Evolutionary conservation across 176 grass and related monocot species (phyloP).

Genomic region (Oryza meyeriana): DNA sequence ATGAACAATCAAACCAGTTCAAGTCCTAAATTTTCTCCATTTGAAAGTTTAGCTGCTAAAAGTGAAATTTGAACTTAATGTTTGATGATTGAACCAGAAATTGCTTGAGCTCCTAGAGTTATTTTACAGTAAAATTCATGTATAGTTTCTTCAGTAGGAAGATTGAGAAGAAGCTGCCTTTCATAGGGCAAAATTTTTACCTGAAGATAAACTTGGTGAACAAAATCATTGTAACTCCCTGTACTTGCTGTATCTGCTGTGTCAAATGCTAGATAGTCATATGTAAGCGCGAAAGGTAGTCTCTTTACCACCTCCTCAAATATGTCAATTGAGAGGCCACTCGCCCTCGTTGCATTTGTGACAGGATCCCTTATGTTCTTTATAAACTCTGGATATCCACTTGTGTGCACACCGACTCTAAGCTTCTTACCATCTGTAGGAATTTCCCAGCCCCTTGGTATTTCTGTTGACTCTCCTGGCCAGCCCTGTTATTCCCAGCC

Average conservation of each 20-base stretch:
- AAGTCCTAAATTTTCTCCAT: no score
- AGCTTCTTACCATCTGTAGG: constrained; percentile 24
- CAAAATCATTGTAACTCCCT: constrained; percentile 35
- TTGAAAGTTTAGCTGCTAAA: no score
- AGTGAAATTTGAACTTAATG: no score
- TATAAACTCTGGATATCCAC: constrained; percentile 17
- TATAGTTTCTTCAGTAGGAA: not conserved
- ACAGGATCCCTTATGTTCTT: not conserved
- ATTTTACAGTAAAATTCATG: no score
- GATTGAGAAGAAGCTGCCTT: not conserved
- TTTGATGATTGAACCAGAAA: no score
- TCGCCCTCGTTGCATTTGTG: constrained; percentile 23
- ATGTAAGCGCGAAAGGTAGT: constrained; percentile 39
- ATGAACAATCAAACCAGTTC: no score
- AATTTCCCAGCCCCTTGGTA: constrained; percentile 49
- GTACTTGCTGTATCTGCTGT: not conserved
- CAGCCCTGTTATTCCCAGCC: constrained; percentile 58
- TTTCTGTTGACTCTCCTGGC: constrained; percentile 40
- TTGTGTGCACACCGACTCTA: constrained; percentile 32
- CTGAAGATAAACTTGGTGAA: constrained; percentile 40
- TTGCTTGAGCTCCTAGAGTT: no score
- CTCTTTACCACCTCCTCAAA: constrained; percentile 34
- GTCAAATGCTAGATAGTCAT: constrained; percentile 26
- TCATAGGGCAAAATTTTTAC: not conserved
- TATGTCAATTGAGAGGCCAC: constrained; percentile 24